Conservation (phyloP, 1,139 yeast species). For the Pichia sp. region DNA sequence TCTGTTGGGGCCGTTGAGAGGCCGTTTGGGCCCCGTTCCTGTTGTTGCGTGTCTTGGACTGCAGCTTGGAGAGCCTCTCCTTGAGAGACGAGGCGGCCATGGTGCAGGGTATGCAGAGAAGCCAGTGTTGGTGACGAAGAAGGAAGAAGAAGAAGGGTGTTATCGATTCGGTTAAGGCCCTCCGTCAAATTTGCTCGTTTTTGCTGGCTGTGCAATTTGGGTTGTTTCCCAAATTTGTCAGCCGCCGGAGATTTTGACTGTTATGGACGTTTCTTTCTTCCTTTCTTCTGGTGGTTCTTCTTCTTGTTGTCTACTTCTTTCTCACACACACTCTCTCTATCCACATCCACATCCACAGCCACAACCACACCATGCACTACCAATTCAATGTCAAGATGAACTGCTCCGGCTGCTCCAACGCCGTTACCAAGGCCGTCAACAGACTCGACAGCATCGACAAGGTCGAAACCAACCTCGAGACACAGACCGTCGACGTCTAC, state of each 20-base stretch:
- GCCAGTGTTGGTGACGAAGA: background rate
- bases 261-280: background rate
- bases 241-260: no score
- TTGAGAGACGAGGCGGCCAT: background rate
- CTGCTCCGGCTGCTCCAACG: constrained; percentile 86
- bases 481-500: constrained; percentile 79
- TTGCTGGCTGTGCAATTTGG: no score
- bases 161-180: no score
- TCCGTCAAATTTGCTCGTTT: background rate
- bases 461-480: constrained; percentile 71
- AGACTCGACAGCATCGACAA: constrained; percentile 73
- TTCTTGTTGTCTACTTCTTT: no score
- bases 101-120: background rate
- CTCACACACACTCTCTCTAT: no score
- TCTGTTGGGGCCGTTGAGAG: background rate
- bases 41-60: constrained; percentile 1
- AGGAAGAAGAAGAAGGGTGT: background rate
- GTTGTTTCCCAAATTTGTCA: background rate
- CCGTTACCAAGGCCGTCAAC: constrained; percentile 76
- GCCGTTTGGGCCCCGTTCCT: background rate
- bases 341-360: no score
- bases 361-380: constrained; percentile 52
- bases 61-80: constrained; percentile 7
- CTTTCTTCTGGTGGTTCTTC: background rate
- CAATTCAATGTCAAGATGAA: constrained; percentile 79